These are phyloP conservation scores for Colletotrichum liaoningense DNA, from an alignment of 2,329 filamentous ascomycete species.

Conservation along the genomic window DNA sequence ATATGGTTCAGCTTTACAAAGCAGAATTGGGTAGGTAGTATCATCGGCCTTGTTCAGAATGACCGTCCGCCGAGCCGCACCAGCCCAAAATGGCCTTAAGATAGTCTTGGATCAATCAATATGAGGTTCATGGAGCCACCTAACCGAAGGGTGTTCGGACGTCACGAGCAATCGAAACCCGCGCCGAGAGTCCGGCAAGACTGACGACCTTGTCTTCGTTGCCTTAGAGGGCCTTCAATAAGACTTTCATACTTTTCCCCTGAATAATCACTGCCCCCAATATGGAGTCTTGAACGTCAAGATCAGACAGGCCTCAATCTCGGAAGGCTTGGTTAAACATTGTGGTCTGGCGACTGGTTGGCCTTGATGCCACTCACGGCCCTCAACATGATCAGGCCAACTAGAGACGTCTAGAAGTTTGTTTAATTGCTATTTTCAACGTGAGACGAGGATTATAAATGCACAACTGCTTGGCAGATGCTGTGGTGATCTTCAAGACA, in stretches of 20 bases:
- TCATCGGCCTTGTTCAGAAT: background rate
- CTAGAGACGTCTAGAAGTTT: background rate
- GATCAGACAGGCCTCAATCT: background rate
- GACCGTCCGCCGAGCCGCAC: background rate
- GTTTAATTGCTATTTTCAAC: background rate
- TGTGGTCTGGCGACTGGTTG: background rate
- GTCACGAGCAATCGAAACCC: background rate
- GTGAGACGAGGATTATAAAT: conserved; percentile 6
- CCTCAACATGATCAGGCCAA: background rate
- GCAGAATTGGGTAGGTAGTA: background rate
- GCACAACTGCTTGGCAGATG: background rate
- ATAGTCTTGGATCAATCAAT: background rate
- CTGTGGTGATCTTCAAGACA: no score
- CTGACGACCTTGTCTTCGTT: background rate
- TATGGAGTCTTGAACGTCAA: background rate
- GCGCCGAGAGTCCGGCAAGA: background rate
- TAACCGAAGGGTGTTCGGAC: background rate
- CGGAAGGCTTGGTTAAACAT: background rate
- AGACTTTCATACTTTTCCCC: background rate
- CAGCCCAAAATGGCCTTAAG: background rate
- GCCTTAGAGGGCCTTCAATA: background rate
- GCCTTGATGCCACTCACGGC: background rate
- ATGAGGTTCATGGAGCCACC: background rate
- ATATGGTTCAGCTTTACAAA: background rate
- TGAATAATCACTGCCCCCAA: conserved; percentile 2